These are phyloP conservation scores for Trichoderma oligosporum DNA, from an alignment of 2,329 filamentous ascomycete genomes.

Conservation along the genomic window DNA sequence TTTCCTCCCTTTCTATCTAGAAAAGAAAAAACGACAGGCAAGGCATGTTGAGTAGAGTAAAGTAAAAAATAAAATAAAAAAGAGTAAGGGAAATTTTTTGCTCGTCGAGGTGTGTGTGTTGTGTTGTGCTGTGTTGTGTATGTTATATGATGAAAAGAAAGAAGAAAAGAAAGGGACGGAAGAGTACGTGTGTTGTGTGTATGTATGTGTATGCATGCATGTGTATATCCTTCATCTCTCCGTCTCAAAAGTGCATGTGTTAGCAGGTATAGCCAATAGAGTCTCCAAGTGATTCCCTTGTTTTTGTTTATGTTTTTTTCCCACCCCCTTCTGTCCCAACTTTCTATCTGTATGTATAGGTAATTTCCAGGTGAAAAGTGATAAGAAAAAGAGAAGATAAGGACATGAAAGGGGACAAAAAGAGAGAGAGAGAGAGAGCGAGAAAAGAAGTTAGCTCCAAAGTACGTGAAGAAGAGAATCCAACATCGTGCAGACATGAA, in stretches of 20 bases:
- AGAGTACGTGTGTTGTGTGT: too few relatives aligned
- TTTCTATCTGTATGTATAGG: background rate
- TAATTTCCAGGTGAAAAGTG: background rate
- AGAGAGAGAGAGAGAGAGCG: too few relatives aligned
- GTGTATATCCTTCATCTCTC: background rate
- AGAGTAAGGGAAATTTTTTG: background rate
- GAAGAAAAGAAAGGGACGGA: background rate
- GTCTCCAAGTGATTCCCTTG: background rate
- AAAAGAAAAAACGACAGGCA: background rate
- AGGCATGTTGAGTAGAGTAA: too few relatives aligned
- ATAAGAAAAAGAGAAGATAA: background rate
- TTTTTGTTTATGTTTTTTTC: background rate
- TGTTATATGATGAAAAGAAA: background rate
- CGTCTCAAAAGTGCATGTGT: background rate
- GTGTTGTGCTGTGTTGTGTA: background rate
- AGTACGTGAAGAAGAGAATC: background rate
- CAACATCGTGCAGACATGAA: conserved; percentile 5
- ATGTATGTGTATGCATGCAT: background rate
- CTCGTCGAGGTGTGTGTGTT: background rate
- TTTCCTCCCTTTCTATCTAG: too few relatives aligned
- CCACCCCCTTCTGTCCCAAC: background rate
- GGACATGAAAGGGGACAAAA: background rate
- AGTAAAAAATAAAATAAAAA: background rate
- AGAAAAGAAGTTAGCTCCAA: background rate
- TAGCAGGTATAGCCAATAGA: background rate